Evolutionary conservation across 139 green algal species (phyloP).

Genomic region (Gonium pectorale): DNA sequence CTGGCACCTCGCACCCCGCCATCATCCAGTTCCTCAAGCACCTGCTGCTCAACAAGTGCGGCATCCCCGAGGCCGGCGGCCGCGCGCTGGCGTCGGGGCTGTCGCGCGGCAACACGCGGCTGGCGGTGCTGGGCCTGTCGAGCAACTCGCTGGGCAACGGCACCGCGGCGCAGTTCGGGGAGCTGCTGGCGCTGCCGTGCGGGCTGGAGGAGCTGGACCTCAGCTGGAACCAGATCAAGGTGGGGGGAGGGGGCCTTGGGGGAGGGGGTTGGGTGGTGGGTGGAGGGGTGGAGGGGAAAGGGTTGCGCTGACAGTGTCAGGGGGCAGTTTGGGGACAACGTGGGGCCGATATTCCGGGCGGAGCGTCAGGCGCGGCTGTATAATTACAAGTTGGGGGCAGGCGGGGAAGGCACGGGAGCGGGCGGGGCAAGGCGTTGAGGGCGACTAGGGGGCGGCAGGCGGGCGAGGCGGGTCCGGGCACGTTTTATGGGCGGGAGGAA

Average conservation of each 20-base stretch:
- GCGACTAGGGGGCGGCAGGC: too few relatives aligned
- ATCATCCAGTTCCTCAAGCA: conserved; percentile 58
- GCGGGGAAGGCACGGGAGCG: too few relatives aligned
- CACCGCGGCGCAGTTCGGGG: conserved; percentile 62
- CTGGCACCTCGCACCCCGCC: too few relatives aligned
- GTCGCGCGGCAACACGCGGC: conserved; percentile 48
- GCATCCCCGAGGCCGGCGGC: conserved; percentile 54
- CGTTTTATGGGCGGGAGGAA: too few relatives aligned
- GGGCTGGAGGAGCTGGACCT: conserved; percentile 71
- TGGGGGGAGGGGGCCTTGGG: not conserved
- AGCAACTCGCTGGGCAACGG: conserved; percentile 69
- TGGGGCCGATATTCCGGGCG: too few relatives aligned
- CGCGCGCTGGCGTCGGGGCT: conserved; percentile 35
- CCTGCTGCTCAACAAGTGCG: conserved; percentile 63
- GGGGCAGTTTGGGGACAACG: too few relatives aligned
- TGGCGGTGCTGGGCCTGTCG: conserved; percentile 55
- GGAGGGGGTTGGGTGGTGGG: not conserved
- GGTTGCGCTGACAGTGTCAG: not conserved
- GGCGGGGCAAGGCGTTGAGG: too few relatives aligned
- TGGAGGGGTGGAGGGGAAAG: not conserved
- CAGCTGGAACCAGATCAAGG: conserved; percentile 80
- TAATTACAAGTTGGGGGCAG: too few relatives aligned
- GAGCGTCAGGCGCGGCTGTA: too few relatives aligned
- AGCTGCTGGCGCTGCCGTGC: conserved; percentile 62
- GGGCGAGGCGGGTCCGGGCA: too few relatives aligned